Evolutionary conservation across 1,284 basidiomycete species (phyloP).

Genomic region (Caloboletus inedulis): DNA sequence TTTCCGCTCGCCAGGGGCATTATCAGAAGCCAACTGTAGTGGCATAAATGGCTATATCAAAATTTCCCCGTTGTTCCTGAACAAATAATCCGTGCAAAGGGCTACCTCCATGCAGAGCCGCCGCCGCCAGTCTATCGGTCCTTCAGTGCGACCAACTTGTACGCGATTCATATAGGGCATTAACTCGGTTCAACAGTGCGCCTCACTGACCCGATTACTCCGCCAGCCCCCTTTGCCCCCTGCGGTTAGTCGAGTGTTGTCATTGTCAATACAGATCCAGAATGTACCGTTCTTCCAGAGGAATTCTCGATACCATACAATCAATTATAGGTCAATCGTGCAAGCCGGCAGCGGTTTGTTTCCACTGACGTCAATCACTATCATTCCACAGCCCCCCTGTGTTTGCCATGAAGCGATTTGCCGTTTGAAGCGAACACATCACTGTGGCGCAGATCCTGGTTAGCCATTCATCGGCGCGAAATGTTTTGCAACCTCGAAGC

Average conservation of each 20-base stretch:
- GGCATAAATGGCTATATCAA: background rate
- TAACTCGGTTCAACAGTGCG: background rate
- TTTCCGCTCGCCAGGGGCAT: background rate
- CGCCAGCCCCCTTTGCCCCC: background rate
- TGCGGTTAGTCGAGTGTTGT: background rate
- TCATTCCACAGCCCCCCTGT: background rate
- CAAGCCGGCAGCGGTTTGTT: background rate
- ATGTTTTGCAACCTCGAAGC: background rate
- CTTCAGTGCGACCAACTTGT: background rate
- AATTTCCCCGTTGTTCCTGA: background rate
- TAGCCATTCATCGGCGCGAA: background rate
- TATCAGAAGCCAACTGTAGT: background rate
- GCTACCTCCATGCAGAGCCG: background rate
- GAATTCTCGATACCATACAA: background rate
- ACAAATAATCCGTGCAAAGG: background rate
- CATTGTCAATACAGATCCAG: background rate
- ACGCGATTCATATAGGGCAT: background rate
- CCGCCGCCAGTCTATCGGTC: too few species aligned
- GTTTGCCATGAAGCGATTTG: background rate
- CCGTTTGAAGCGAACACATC: background rate
- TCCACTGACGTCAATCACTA: background rate
- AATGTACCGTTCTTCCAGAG: background rate
- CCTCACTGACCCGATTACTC: background rate
- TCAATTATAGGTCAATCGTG: background rate
- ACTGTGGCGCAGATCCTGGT: background rate